Evolutionary conservation across 225 moss, liverwort and hornwort genomes (phyloP).

Genomic region (Physcomitrellopsis africana): DNA sequence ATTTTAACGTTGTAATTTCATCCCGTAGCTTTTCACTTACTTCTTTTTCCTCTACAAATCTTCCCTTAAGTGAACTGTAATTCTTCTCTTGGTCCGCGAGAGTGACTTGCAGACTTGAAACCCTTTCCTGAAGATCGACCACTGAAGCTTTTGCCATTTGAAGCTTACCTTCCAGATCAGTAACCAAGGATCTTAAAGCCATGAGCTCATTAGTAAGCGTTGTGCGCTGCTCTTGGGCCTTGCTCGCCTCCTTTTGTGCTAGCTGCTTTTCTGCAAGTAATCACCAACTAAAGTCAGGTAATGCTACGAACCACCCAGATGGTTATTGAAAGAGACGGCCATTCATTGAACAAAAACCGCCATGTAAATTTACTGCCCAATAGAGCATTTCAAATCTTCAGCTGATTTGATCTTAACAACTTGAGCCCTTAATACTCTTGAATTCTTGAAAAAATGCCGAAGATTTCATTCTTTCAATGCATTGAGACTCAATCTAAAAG

Average conservation of each 20-base stretch:
- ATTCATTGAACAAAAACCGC: too few species aligned
- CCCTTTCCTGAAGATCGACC: constrained; percentile 36
- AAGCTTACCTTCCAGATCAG: constrained; percentile 43
- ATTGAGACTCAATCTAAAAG: too few species aligned
- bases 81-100: constrained; percentile 38
- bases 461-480: too few species aligned
- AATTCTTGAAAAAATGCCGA: too few species aligned
- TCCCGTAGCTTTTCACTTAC: constrained; percentile 37
- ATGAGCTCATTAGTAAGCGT: constrained; percentile 56
- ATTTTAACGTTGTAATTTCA: constrained; percentile 37
- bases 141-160: constrained; percentile 36
- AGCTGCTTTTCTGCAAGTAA: constrained; percentile 56
- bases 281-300: constrained; percentile 28
- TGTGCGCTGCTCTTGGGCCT: constrained; percentile 58
- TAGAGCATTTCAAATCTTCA: too few species aligned
- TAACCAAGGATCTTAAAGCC: constrained; percentile 33
- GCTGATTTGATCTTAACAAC: too few species aligned
- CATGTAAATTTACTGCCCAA: too few species aligned
- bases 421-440: too few species aligned
- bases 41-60: constrained; percentile 34
- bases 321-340: not conserved
- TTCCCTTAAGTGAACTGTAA: constrained; percentile 38
- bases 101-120: constrained; percentile 35
- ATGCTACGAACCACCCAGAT: not conserved
- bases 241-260: constrained; percentile 44